A percentile compares a stretch with the other conserved stretches of the same genome.
phyloP scores from a whole-genome alignment of 371 early-diverging fungal genomes.

The Zychaea mexicana region DNA sequence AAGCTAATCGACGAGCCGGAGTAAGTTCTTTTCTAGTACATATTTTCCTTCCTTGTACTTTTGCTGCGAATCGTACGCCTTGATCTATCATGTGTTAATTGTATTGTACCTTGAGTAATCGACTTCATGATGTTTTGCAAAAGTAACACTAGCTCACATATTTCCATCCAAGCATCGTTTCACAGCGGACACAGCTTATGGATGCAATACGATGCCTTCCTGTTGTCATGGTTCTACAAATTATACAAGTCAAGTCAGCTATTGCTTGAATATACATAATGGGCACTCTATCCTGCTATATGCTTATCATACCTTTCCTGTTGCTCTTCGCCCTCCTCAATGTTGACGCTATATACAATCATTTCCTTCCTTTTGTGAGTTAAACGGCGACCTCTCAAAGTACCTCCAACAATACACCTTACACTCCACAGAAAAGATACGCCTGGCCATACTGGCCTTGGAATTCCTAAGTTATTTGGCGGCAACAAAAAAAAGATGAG shows the following conservation, averaged over 20 bases:
- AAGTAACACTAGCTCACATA: slow-evolving; percentile 46
- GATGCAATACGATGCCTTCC: slow-evolving; percentile 73
- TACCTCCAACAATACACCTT: slow-evolving; percentile 10
- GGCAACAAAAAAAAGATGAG: background rate
- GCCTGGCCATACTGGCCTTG: slow-evolving; percentile 78
- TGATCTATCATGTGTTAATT: slow-evolving; percentile 41
- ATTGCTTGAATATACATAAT: too few species aligned
- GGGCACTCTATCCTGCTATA: too few species aligned
- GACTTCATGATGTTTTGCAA: too few species aligned
- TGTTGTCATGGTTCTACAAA: slow-evolving; percentile 64
- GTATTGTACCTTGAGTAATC: too few species aligned
- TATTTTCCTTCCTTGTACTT: slow-evolving; percentile 82
- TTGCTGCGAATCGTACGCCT: slow-evolving; percentile 72
- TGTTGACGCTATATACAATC: slow-evolving; percentile 7
- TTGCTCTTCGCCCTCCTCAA: slow-evolving; percentile 11
- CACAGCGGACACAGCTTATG: slow-evolving; percentile 59
- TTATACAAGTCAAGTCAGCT: too few species aligned
- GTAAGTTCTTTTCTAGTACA: slow-evolving; percentile 59
- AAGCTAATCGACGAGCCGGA: slow-evolving; percentile 8
- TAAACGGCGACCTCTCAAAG: background rate
- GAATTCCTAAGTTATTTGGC: slow-evolving; percentile 50
- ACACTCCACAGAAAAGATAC: slow-evolving; percentile 68
- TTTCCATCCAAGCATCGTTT: slow-evolving; percentile 70
- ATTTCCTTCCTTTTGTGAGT: background rate
- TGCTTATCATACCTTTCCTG: slow-evolving; percentile 11